Base-by-base conservation (phyloP, 1,139 yeast genomes). In the Keqinozyma sinolaborantium region DNA sequence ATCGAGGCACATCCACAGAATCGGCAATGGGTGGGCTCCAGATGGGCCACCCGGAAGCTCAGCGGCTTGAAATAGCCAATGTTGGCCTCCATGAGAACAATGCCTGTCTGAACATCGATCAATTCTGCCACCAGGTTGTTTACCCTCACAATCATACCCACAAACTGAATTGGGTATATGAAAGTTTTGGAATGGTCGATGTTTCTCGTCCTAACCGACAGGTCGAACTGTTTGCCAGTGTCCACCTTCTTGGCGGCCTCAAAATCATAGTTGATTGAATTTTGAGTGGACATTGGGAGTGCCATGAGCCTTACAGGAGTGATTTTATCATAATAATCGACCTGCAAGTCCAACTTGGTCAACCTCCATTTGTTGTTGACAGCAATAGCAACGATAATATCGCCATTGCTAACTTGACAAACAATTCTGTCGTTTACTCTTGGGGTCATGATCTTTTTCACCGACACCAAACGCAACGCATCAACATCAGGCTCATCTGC, bases 1-100 rank as follows among this genome's bases (percentile, higher is more conserved):
- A 86, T 73, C 0, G 95, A 83, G 0, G 85, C 90, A 61, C 95
- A 83, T 2, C 96, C 96, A 63, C 96, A 87, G 54, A 87, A 87
- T 36, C 83, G 72, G 57, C 96, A 87, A 59, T 87, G 95, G 0
- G 87, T 80, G 3, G 95, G 95, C 44, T 80, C 87, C 30, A 83
- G 81, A 51, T 86, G 95, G 38, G 86, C 78, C 0, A 83, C 92
- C 36, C 70, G 64, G 39, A 86, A 70, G 0, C 82, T 55, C 2
- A 72, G 72, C 2, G 77, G 74, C 45, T 77, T 78, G 59, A 79
- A 81, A 30, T 74, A 73, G 1, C 83, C 86, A 30, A 86, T 72
- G 27, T 67, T 55, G 70, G 77, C 50, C 54, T 70, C 50, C 64
- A 76, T 51, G 68, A 73, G 40, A 60, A 66, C 34, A n/a, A 79